Evolutionary conservation across 805 yeast species (phyloP).

Genomic region (Priceomyces melissophilus): DNA sequence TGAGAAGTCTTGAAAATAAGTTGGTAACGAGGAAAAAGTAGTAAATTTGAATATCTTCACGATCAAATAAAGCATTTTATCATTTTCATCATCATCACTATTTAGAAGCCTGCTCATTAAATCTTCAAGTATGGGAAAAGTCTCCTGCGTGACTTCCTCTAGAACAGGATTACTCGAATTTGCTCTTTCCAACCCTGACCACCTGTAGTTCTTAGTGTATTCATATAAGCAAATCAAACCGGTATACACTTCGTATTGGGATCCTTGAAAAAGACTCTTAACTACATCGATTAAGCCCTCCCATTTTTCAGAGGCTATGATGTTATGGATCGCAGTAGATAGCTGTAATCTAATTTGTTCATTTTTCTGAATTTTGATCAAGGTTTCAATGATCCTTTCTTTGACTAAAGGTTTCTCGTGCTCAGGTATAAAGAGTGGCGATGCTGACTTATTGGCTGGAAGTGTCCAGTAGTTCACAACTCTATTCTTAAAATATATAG

Average conservation of each 20-base stretch:
- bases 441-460: conserved; percentile 26
- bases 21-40: conserved; percentile 36
- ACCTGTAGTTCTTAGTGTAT: conserved; percentile 39
- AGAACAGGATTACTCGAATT: conserved; percentile 33
- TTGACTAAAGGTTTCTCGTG: conserved; percentile 42
- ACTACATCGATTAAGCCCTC: conserved; percentile 32
- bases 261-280: conserved; percentile 34
- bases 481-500: conserved; percentile 43
- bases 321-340: conserved; percentile 52
- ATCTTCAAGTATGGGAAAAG: conserved; percentile 36
- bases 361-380: conserved; percentile 38
- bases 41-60: conserved; percentile 40
- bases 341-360: conserved; percentile 50
- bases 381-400: conserved; percentile 34
- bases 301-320: conserved; percentile 49
- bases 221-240: conserved; percentile 40
- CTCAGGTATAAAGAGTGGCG: conserved; percentile 22
- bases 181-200: conserved; percentile 44
- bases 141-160: conserved; percentile 32
- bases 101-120: conserved; percentile 27
- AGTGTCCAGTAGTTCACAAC: conserved; percentile 34
- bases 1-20: conserved; percentile 31
- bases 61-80: conserved; percentile 38
- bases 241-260: conserved; percentile 35
- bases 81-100: conserved; percentile 16